Evolutionary conservation across 352 stramenopile species (phyloP).

Genomic region (Globisporangium iwayamae): DNA sequence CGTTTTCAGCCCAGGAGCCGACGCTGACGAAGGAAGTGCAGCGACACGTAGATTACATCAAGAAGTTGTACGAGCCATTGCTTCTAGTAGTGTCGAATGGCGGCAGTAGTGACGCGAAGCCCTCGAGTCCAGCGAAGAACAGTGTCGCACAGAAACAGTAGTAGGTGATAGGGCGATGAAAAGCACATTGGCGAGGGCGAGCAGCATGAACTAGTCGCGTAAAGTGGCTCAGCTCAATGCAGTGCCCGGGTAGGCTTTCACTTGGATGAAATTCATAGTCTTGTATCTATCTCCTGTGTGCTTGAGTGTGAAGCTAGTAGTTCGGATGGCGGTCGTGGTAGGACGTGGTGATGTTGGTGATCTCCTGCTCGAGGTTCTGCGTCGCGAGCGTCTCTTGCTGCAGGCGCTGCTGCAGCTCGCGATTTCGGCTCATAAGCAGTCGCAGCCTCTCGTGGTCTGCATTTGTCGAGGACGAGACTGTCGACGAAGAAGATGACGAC

Average conservation of each 20-base stretch:
- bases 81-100: slow-evolving; percentile 6
- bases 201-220: not conserved
- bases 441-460: slow-evolving; percentile 67
- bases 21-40: slow-evolving; percentile 48
- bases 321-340: slow-evolving; percentile 1
- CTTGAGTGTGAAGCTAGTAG: not conserved
- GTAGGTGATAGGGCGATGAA: slow-evolving; percentile 8
- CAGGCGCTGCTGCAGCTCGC: slow-evolving; percentile 68
- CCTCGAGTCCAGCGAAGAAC: slow-evolving; percentile 5
- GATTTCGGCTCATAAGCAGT: slow-evolving; percentile 73
- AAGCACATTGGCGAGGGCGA: not conserved
- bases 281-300: not conserved
- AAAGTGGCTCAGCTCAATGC: not conserved
- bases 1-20: slow-evolving; percentile 31
- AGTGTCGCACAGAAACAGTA: slow-evolving; percentile 19
- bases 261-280: not conserved
- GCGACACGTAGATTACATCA: slow-evolving; percentile 63
- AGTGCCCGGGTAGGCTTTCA: not conserved
- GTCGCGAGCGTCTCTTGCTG: slow-evolving; percentile 71
- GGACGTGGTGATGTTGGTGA: slow-evolving; percentile 53
- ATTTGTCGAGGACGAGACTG: slow-evolving; percentile 19
- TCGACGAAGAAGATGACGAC: slow-evolving; percentile 28
- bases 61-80: slow-evolving; percentile 38
- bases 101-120: not conserved
- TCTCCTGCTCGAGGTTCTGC: slow-evolving; percentile 67